Percentiles rank a stretch among this genome's conserved stretches.
Evolutionary conservation across 2,329 filamentous ascomycete genomes (phyloP).

Genomic region (Fusarium begoniae): DNA sequence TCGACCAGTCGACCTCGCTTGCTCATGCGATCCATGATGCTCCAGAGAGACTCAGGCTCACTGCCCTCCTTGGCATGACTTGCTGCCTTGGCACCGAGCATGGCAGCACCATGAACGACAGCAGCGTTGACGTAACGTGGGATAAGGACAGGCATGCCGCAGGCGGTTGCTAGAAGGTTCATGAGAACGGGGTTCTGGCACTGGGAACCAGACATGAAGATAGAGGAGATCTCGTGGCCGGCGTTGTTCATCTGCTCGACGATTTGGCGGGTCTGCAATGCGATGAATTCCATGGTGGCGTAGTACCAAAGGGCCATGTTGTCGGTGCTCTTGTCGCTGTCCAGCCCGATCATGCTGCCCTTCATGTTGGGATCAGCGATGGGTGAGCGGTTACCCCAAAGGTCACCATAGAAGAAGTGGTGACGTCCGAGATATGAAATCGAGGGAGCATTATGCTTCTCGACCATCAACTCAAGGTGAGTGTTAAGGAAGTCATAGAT

Average conservation of each 20-base stretch:
- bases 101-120: conserved; percentile 96
- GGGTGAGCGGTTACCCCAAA: conserved; percentile 96
- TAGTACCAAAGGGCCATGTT: conserved; percentile 94
- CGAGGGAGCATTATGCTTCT: conserved; percentile 74
- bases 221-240: conserved; percentile 87
- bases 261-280: conserved; percentile 95
- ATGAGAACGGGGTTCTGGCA: conserved; percentile 96
- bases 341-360: conserved; percentile 86
- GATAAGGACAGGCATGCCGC: conserved; percentile 91
- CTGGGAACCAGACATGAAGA: conserved; percentile 99
- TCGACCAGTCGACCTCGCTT: conserved; percentile 88
- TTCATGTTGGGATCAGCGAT: conserved; percentile 94
- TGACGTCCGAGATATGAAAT: conserved; percentile 89
- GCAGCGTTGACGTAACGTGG: conserved; percentile 94
- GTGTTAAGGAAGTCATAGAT: conserved; percentile 96
- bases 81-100: conserved; percentile 97
- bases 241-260: conserved; percentile 91
- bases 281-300: conserved; percentile 97
- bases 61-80: conserved; percentile 74
- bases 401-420: conserved; percentile 98
- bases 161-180: conserved; percentile 88
- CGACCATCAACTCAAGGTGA: conserved; percentile 80
- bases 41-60: conserved; percentile 88
- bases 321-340: conserved; percentile 86
- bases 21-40: conserved; percentile 97